phyloP scores from a whole-genome alignment of 2,329 filamentous ascomycete species.

The Calonectria henricotiae region DNA sequence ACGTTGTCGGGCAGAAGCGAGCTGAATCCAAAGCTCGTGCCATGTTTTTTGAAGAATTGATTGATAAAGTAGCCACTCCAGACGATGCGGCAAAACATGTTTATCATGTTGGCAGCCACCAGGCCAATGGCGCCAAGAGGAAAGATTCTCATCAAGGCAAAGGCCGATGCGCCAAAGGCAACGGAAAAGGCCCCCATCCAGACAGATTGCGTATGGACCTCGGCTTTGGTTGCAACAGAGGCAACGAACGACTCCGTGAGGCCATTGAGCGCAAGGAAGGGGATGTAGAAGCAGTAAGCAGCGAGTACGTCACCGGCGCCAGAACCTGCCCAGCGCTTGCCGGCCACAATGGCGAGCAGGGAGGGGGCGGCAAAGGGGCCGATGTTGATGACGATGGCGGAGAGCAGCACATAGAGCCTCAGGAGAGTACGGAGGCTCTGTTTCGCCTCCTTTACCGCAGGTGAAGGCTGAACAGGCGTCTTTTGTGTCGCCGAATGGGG shows the following conservation, averaged over 20 bases:
- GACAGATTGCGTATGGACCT: constrained; percentile 83
- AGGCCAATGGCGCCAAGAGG: constrained; percentile 84
- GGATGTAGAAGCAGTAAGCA: constrained; percentile 93
- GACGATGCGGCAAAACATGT: constrained; percentile 87
- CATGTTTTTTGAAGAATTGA: constrained; percentile 71
- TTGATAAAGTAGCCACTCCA: constrained; percentile 86
- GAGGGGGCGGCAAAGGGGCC: constrained; percentile 84
- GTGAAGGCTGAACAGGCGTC: constrained; percentile 44
- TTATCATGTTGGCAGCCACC: constrained; percentile 89
- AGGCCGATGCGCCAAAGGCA: constrained; percentile 83
- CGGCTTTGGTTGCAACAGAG: constrained; percentile 82
- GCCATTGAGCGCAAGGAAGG: constrained; percentile 92
- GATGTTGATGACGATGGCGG: constrained; percentile 77
- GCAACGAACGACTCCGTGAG: constrained; percentile 94
- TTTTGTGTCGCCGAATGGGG: constrained; percentile 42
- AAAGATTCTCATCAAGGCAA: constrained; percentile 79
- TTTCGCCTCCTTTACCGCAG: constrained; percentile 61
- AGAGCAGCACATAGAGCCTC: constrained; percentile 82
- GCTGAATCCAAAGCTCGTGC: constrained; percentile 53
- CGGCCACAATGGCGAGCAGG: constrained; percentile 83
- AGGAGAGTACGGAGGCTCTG: constrained; percentile 77
- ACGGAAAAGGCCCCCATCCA: constrained; percentile 90
- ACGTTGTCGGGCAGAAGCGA: constrained; percentile 53
- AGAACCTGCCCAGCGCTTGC: constrained; percentile 81
- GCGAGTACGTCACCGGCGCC: constrained; percentile 83